phyloP scores from a whole-genome alignment of 805 yeast species.

The Kluyveromyces siamensis region DNA sequence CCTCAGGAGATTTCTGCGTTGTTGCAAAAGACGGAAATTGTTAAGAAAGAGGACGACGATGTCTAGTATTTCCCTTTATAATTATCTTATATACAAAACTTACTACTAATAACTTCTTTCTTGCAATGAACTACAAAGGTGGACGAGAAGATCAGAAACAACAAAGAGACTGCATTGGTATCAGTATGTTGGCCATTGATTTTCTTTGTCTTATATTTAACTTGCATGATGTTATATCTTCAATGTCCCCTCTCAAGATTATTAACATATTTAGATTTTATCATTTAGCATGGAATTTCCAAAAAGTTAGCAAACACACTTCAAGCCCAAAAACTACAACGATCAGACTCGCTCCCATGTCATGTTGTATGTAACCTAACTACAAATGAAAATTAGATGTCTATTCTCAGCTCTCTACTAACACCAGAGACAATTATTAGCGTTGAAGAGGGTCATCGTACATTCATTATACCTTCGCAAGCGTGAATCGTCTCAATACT shows the following conservation, averaged over 20 bases:
- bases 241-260: too few species aligned
- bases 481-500: background rate
- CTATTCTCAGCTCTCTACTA: background rate
- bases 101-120: too few species aligned
- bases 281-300: background rate
- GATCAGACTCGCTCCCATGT: background rate
- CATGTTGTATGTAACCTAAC: background rate
- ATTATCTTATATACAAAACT: background rate
- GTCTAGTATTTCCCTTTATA: background rate
- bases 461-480: background rate
- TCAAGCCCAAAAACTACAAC: background rate
- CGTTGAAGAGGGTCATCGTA: background rate
- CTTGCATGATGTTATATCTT: too few species aligned
- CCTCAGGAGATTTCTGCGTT: slow-evolving; percentile 69
- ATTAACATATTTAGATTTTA: too few species aligned
- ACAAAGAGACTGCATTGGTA: too few species aligned
- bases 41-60: slow-evolving; percentile 43
- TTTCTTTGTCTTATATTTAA: background rate
- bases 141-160: too few species aligned
- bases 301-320: too few species aligned
- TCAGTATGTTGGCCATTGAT: background rate
- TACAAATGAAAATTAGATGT: background rate
- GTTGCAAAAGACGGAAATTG: slow-evolving; percentile 63
- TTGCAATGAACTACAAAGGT: background rate
- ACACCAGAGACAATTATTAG: background rate